Evolutionary conservation across 1,139 yeast species (phyloP), one percentile per base, ranked within the genome.

Genomic region (Kluyveromyces sp.): DNA sequence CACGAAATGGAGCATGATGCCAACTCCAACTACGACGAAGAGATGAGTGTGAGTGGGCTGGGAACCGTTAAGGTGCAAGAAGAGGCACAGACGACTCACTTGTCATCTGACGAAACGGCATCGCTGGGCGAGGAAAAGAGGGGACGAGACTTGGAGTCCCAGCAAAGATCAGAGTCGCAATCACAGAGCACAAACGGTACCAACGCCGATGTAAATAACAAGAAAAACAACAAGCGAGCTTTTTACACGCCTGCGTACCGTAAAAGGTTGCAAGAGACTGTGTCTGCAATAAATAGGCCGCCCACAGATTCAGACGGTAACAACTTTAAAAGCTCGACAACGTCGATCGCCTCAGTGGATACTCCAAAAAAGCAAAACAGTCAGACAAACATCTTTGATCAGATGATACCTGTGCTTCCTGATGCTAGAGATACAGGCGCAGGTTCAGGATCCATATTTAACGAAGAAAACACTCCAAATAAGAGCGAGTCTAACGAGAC

Each of bases 171-270:
- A n/a, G n/a, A n/a, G n/a, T n/a, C n/a, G n/a, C 26, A 22, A 6
- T 9, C 26, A 6, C 26, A 22, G 26, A 9, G 26, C 9, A 22
- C 6, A 6, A 22, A 6, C 13, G 13, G 19, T 18, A 19, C 26
- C 7, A 33, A 13, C 12, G 26, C 26, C 19, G 9, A 9, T 9
- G 12, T n/a, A 42, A 34, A 35, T 34, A 45, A 39, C 18, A 36
- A 32, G 31, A 16, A 17, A 3, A 40, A 40, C 36, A 42, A 16
- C 41, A 40, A 33, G 42, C 32, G 32, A 28, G n/a, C 25, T 4
- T 16, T 38, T 7, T 66, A 54, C 45, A 59, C 63, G 4, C 71
- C 71, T 11, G 71, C 71, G 9, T 67, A 67, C 45, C 59, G 65
- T 47, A 63, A 61, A 47, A 62, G 59, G 44, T 49, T 64, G 41